These are phyloP conservation scores for Aaosphaeria arxii DNA, from an alignment of 2,329 filamentous ascomycete genomes.

Conservation along the genomic window DNA sequence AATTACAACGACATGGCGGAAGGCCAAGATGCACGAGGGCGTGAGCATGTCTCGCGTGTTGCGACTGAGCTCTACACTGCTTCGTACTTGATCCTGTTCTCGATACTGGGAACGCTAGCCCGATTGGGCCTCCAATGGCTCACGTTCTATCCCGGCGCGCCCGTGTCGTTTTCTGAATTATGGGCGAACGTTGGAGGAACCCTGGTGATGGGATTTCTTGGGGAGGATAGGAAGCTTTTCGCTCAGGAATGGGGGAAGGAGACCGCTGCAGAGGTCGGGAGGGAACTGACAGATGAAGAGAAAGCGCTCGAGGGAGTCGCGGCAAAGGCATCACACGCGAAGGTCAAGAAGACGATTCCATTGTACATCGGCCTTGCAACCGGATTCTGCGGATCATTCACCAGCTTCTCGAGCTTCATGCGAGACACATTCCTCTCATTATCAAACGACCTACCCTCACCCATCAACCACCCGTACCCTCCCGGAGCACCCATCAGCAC, in stretches of 20 bases:
- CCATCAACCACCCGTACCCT: slow-evolving; percentile 41
- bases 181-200: slow-evolving; percentile 89
- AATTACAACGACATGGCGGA: slow-evolving; percentile 1
- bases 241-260: slow-evolving; percentile 41
- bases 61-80: slow-evolving; percentile 54
- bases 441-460: slow-evolving; percentile 66
- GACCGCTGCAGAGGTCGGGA: background rate
- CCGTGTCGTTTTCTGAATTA: slow-evolving; percentile 69
- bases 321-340: slow-evolving; percentile 40
- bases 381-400: slow-evolving; percentile 86
- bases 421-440: slow-evolving; percentile 76
- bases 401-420: slow-evolving; percentile 84
- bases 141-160: slow-evolving; percentile 74
- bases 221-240: slow-evolving; percentile 76
- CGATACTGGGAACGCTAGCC: slow-evolving; percentile 79
- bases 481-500: slow-evolving; percentile 19
- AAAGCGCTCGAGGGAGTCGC: slow-evolving; percentile 38
- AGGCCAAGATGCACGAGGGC: background rate
- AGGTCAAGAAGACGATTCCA: slow-evolving; percentile 80
- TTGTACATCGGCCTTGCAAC: slow-evolving; percentile 84
- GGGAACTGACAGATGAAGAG: slow-evolving; percentile 36
- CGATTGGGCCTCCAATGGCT: slow-evolving; percentile 76
- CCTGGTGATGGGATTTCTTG: slow-evolving; percentile 79
- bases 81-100: slow-evolving; percentile 82
- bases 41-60: background rate